phyloP scores from a whole-genome alignment of 345 rosid genomes.

The Camelina sativa region DNA sequence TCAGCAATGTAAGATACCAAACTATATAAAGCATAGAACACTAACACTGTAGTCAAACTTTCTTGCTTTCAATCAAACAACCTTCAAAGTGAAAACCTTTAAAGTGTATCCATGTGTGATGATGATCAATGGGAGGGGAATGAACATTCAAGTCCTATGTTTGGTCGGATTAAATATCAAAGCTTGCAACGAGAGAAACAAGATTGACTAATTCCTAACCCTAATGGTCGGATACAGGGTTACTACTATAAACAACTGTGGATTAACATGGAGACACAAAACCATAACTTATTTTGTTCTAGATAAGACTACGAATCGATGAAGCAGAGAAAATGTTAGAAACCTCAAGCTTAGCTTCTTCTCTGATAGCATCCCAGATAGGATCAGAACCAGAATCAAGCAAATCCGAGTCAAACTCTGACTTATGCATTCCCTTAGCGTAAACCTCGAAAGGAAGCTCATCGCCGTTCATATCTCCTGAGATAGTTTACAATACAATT shows the following conservation, averaged over 20 bases:
- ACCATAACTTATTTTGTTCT: background rate
- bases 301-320: background rate
- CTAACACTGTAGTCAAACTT: background rate
- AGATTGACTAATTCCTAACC: slow-evolving; percentile 21
- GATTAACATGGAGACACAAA: slow-evolving; percentile 7
- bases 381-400: slow-evolving; percentile 61
- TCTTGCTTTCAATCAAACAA: background rate
- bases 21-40: slow-evolving; percentile 10
- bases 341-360: slow-evolving; percentile 91
- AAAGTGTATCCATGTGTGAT: background rate
- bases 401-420: slow-evolving; percentile 45
- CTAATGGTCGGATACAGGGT: slow-evolving; percentile 14
- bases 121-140: background rate
- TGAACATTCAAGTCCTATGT: background rate
- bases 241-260: background rate
- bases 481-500: too few species aligned
- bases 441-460: slow-evolving; percentile 65
- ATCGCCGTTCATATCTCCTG: slow-evolving; percentile 23
- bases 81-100: background rate
- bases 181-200: slow-evolving; percentile 21
- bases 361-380: slow-evolving; percentile 77
- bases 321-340: slow-evolving; percentile 18
- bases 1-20: slow-evolving; percentile 5
- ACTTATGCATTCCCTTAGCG: slow-evolving; percentile 54
- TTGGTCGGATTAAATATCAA: slow-evolving; percentile 14